Evolutionary conservation across 2,329 filamentous ascomycete genomes (phyloP).

Genomic region (Cladophialophora exuberans): DNA sequence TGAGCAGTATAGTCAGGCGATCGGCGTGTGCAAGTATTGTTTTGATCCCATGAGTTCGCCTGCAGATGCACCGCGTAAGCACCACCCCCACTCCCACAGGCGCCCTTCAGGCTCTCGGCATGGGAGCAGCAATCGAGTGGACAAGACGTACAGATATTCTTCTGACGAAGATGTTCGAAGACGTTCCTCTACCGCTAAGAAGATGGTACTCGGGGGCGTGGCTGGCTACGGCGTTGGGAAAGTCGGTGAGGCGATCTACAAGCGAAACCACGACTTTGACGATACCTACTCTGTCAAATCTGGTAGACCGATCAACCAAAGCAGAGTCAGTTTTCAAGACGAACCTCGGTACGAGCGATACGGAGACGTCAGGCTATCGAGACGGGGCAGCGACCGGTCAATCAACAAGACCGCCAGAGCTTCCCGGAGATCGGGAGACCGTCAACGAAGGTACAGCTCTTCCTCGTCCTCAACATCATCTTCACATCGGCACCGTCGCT

Average conservation of each 20-base stretch:
- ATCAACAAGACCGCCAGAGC: slow-evolving; percentile 9
- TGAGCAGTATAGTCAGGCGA: slow-evolving; percentile 69
- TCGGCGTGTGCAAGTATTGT: slow-evolving; percentile 67
- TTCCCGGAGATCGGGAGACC: slow-evolving; percentile 1
- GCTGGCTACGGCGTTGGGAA: slow-evolving; percentile 58
- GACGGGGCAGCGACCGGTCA: slow-evolving; percentile 36
- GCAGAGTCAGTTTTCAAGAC: slow-evolving; percentile 36
- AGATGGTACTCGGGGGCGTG: slow-evolving; percentile 56
- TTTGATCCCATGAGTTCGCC: slow-evolving; percentile 64
- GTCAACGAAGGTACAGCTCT: slow-evolving; percentile 24
- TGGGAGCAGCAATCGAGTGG: slow-evolving; percentile 51
- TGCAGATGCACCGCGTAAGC: slow-evolving; percentile 62
- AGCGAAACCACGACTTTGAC: slow-evolving; percentile 58
- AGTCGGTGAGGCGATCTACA: slow-evolving; percentile 58
- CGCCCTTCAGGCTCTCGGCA: slow-evolving; percentile 37
- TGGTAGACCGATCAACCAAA: slow-evolving; percentile 45
- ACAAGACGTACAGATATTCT: slow-evolving; percentile 64
- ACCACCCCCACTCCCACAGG: slow-evolving; percentile 53
- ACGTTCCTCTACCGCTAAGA: slow-evolving; percentile 54
- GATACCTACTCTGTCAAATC: slow-evolving; percentile 64
- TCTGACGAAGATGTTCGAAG: slow-evolving; percentile 52
- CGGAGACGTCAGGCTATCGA: slow-evolving; percentile 38
- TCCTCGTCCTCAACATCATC: slow-evolving; percentile 23
- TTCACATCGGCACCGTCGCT: slow-evolving; percentile 10
- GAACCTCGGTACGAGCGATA: slow-evolving; percentile 47